These are phyloP conservation scores for Bremia lactucae DNA, from an alignment of 352 stramenopile genomes.

Conservation along the genomic window DNA sequence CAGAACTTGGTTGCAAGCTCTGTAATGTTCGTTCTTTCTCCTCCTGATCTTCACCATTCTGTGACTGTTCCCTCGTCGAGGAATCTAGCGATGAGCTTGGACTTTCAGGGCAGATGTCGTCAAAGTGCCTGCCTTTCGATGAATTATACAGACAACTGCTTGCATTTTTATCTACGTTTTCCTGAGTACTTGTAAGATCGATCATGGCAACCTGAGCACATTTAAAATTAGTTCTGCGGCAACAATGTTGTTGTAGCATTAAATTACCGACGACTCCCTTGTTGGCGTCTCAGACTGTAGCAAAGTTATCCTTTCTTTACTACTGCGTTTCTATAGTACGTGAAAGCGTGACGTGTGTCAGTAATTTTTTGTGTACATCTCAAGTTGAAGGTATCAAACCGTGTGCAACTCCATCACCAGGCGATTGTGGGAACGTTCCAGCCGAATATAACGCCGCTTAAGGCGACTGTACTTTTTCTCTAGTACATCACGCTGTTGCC, in stretches of 20 bases:
- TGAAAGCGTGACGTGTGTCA: background rate
- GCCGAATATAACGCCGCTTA: conserved; percentile 52
- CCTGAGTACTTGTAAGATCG: conserved; percentile 44
- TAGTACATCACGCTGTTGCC: conserved; percentile 34
- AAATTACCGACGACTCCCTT: too few species aligned
- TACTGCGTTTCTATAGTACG: background rate
- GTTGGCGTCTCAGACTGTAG: too few species aligned
- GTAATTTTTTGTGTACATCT: background rate
- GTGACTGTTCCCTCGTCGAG: conserved; percentile 1
- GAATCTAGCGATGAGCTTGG: conserved; percentile 24
- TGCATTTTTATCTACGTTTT: background rate
- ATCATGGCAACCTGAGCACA: too few species aligned
- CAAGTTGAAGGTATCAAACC: conserved; percentile 4
- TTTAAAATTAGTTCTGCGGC: too few species aligned
- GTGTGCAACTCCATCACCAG: conserved; percentile 23
- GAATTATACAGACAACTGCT: conserved; percentile 3
- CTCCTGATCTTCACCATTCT: conserved; percentile 14
- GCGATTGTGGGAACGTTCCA: conserved; percentile 42
- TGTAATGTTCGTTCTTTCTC: conserved; percentile 10
- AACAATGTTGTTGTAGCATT: too few species aligned
- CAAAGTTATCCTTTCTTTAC: background rate
- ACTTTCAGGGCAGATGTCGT: conserved; percentile 52
- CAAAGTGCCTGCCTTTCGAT: conserved; percentile 1
- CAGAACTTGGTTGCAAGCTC: conserved; percentile 5
- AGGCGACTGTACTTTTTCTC: conserved; percentile 64